Evolutionary conservation across 495 filamentous ascomycete species (phyloP).

Genomic region (Penicillium silybi): DNA sequence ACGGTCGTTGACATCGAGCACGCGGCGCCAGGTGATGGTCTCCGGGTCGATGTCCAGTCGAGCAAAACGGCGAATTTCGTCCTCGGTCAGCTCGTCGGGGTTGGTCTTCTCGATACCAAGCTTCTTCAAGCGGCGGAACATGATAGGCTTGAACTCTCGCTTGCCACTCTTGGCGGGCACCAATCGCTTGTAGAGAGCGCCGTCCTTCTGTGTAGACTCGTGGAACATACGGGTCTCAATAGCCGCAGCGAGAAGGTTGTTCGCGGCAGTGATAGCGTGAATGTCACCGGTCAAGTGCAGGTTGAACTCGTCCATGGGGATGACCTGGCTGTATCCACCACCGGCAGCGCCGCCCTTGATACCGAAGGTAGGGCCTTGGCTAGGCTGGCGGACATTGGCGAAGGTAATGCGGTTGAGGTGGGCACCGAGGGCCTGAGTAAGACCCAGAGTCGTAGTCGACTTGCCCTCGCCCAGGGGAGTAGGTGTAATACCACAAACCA

Average conservation of each 20-base stretch:
- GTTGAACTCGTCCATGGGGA: constrained; percentile 99
- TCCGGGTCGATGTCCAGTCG: constrained; percentile 93
- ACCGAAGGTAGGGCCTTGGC: constrained; percentile 95
- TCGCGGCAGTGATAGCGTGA: constrained; percentile 93
- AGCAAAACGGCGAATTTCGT: constrained; percentile 84
- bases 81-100: constrained; percentile 81
- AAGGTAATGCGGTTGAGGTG: constrained; percentile 85
- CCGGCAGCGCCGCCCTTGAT: constrained; percentile 98
- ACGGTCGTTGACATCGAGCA: constrained; percentile 94
- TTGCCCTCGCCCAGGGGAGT: constrained; percentile 98
- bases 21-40: constrained; percentile 95
- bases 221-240: constrained; percentile 99
- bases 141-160: constrained; percentile 78
- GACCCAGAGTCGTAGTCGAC: constrained; percentile 95
- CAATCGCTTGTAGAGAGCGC: constrained; percentile 78
- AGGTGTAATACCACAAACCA: constrained; percentile 93
- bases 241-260: constrained; percentile 96
- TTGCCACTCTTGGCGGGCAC: constrained; percentile 89
- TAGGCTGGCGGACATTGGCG: constrained; percentile 95
- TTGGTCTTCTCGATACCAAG: constrained; percentile 93
- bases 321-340: constrained; percentile 96
- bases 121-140: constrained; percentile 90
- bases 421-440: constrained; percentile 89
- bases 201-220: constrained; percentile 90
- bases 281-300: constrained; percentile 97